phyloP scores from a whole-genome alignment of 2,329 filamentous ascomycete species.

The Beauveria medogensis region DNA sequence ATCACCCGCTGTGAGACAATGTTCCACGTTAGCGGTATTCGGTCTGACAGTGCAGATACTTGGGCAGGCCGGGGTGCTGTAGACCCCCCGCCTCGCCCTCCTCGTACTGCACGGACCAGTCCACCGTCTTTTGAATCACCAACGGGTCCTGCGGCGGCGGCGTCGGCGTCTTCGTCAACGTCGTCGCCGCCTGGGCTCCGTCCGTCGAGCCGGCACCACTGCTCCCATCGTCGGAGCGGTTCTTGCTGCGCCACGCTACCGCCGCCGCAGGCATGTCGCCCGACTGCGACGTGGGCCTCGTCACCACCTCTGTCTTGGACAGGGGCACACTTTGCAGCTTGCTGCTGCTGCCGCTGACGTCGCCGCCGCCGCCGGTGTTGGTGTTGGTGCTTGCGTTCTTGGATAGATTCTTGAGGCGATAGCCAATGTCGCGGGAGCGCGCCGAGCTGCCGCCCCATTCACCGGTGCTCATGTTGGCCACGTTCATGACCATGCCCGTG shows the following conservation, averaged over 20 bases:
- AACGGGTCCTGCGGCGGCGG: neutral
- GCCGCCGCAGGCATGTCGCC: neutral
- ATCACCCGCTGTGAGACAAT: too few species aligned
- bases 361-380: neutral
- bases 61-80: slow-evolving; percentile 5
- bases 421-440: slow-evolving; percentile 4
- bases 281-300: neutral
- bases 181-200: neutral
- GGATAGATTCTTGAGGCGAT: slow-evolving; percentile 5
- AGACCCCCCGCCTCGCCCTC: neutral
- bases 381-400: neutral
- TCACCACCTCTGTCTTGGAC: slow-evolving; percentile 1
- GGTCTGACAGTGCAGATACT: neutral
- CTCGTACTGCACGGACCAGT: slow-evolving; percentile 10
- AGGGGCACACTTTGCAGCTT: neutral
- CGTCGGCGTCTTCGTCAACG: neutral
- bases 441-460: neutral
- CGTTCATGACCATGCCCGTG: slow-evolving; percentile 12
- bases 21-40: too few species aligned
- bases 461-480: slow-evolving; percentile 4
- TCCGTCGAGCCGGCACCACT: too few species aligned
- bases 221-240: neutral
- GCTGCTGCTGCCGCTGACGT: neutral
- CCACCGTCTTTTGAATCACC: slow-evolving; percentile 9
- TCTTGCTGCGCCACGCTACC: neutral